phyloP scores from a whole-genome alignment of 805 yeast genomes.

The Candida yuanshanica region DNA sequence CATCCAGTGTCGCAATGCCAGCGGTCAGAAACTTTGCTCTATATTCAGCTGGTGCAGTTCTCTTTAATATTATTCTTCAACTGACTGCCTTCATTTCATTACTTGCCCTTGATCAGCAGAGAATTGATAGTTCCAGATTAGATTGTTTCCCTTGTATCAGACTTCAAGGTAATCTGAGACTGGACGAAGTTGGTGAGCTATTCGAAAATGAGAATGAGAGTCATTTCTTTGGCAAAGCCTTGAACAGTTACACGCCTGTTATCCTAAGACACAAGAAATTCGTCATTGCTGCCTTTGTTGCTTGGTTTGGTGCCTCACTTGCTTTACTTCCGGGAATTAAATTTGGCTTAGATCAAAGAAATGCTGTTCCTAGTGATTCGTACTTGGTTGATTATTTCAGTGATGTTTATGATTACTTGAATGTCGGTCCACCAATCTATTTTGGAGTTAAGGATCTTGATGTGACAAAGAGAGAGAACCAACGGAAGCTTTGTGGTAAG shows the following conservation, averaged over 20 bases:
- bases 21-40: slow-evolving; percentile 92
- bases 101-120: slow-evolving; percentile 57
- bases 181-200: slow-evolving; percentile 21
- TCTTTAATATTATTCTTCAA: slow-evolving; percentile 72
- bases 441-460: slow-evolving; percentile 71
- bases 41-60: slow-evolving; percentile 82
- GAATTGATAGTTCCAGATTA: slow-evolving; percentile 52
- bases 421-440: slow-evolving; percentile 89
- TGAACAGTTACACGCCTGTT: slow-evolving; percentile 47
- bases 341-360: slow-evolving; percentile 83
- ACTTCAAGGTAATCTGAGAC: slow-evolving; percentile 10
- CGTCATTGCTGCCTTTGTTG: slow-evolving; percentile 48
- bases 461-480: slow-evolving; percentile 54
- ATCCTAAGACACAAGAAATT: slow-evolving; percentile 44
- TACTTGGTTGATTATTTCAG: slow-evolving; percentile 76
- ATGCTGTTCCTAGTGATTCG: slow-evolving; percentile 81
- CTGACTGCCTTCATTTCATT: slow-evolving; percentile 76
- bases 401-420: slow-evolving; percentile 65
- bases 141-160: slow-evolving; percentile 59
- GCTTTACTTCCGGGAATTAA: slow-evolving; percentile 62
- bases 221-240: slow-evolving; percentile 33
- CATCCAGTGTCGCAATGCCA: slow-evolving; percentile 85
- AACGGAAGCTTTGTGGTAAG: slow-evolving; percentile 78
- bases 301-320: slow-evolving; percentile 65
- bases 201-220: slow-evolving; percentile 25